phyloP scores from a whole-genome alignment of 179 eudicot species.

The Spergularia azorica region DNA sequence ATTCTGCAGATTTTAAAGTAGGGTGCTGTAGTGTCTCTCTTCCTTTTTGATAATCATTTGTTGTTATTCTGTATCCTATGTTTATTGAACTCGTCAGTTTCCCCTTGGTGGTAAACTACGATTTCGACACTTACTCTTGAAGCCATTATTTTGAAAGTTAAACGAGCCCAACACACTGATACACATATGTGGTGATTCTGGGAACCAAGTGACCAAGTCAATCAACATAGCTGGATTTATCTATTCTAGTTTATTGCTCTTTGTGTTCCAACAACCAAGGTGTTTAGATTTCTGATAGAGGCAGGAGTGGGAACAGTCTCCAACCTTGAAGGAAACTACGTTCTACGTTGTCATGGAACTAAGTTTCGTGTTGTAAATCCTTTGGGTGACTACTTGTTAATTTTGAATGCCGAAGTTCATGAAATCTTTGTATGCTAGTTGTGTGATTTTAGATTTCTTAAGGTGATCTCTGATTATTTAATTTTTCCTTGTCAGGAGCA shows the following conservation, averaged over 20 bases:
- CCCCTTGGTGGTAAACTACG: too few species aligned
- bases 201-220: neutral
- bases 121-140: neutral
- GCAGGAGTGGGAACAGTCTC: neutral
- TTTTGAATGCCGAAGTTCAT: constrained; percentile 7
- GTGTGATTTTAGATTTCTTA: constrained; percentile 2
- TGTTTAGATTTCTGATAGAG: neutral
- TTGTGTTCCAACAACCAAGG: neutral
- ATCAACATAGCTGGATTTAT: neutral
- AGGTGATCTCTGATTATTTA: constrained; percentile 14
- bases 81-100: neutral
- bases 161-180: neutral
- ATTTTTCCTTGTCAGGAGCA: constrained; percentile 66
- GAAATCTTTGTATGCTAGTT: constrained; percentile 5
- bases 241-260: neutral
- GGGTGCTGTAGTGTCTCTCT: neutral
- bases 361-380: neutral
- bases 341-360: neutral
- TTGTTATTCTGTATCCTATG: neutral
- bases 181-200: neutral
- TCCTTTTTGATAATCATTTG: neutral
- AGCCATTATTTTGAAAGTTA: neutral
- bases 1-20: constrained; percentile 11
- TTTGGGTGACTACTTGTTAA: neutral
- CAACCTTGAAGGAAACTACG: neutral